Evolutionary conservation across 2,329 filamentous ascomycete species (phyloP).

Genomic region (Fusarium xylarioides): DNA sequence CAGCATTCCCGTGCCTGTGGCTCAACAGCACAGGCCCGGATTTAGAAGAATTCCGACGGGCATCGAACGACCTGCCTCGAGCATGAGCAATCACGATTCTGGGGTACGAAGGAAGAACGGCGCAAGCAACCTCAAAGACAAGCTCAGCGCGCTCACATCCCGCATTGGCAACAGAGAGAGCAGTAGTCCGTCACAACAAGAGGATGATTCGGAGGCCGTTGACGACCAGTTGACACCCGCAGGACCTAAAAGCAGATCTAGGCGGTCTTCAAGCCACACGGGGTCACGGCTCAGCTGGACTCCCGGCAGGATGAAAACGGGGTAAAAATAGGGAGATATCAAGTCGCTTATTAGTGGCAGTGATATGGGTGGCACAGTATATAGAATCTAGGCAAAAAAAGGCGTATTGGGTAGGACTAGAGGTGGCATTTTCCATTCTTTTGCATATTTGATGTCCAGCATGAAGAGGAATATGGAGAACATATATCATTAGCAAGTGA

Average conservation of each 20-base stretch:
- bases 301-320: constrained; percentile 27
- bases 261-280: constrained; percentile 32
- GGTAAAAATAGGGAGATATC: constrained; percentile 3
- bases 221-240: constrained; percentile 30
- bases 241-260: constrained; percentile 23
- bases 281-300: constrained; percentile 30
- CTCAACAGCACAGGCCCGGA: constrained; percentile 31
- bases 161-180: constrained; percentile 40
- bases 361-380: constrained; percentile 5
- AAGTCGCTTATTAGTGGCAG: constrained; percentile 1
- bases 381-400: constrained; percentile 24
- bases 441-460: constrained; percentile 9
- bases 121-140: constrained; percentile 48
- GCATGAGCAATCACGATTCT: constrained; percentile 43
- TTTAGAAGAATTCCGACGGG: constrained; percentile 37
- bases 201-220: constrained; percentile 31
- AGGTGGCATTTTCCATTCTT: constrained; percentile 21
- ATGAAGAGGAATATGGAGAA: constrained; percentile 6
- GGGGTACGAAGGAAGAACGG: constrained; percentile 43
- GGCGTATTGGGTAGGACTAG: constrained; percentile 28
- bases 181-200: constrained; percentile 29
- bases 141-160: constrained; percentile 48
- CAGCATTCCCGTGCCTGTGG: constrained; percentile 20
- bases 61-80: constrained; percentile 46
- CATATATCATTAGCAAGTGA: constrained; percentile 21